Base-by-base conservation (phyloP, 73 alveolate genomes). In the Effrenium voratum region DNA sequence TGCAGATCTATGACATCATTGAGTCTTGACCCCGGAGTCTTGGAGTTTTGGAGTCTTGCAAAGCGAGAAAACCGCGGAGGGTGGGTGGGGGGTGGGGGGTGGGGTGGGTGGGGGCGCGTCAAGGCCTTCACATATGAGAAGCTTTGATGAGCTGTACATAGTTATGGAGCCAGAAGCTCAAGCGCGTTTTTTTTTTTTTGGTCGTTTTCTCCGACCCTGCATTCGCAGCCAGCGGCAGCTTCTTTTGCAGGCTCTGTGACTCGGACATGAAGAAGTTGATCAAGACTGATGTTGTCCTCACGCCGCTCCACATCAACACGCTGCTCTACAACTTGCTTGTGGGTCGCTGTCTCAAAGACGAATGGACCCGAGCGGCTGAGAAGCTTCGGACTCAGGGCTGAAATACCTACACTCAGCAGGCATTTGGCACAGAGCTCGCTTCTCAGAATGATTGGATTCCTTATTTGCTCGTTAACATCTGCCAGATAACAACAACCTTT, bases 221-320 rank as follows among this genome's bases (percentile, higher is more conserved):
- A 15, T 34, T 50, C 40, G 36, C 40, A 8, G 30, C 49, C 83
- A 55, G 30, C 68, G 77, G 40, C 34, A 43, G 46, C 70, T 49
- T 2, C 40, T 63, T n/a, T n/a, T n/a, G n/a, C 50, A 90, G 97
- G 97, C 80, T 92, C 45, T 92, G 98, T 86, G 99, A 99, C 76
- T 81, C 99, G 5, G 99, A 99, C 98, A 88, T 99, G 94, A 99
- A 99, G 92, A 99, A 99, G 98, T 77, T 99, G 66, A 98, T 99
- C 93, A 94, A 98, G 90, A 92, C 99, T 4, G 93, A 79, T 59
- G 99, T 93, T 44, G 59, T 63, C 24, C 87, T 93, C 43, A 57
- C 93, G 44, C 93, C 92, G 45, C 94, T 93, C 41, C 99, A 93
- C 87, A 80, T 93, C 85, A 93, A 93, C 59, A 93, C 99, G 30